Evolutionary conservation across 2,329 filamentous ascomycete species (phyloP), one percentile per base, ranked within the genome.

Genomic region (Cadophora malorum): DNA sequence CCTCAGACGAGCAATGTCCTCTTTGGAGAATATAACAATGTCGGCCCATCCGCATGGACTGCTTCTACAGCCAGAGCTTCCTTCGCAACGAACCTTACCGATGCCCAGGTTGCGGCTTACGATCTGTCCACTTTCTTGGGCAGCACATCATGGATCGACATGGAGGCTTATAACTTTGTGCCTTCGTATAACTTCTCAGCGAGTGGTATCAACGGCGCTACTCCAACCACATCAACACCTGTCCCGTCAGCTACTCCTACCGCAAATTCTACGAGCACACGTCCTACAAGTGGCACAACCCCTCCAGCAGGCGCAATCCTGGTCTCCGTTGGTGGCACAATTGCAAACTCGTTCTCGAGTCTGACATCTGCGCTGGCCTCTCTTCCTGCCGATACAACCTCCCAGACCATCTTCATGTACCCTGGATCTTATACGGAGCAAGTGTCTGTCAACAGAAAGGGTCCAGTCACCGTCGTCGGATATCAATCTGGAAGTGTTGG

Each of bases 371-470:
- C 70, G 21, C 63, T 71, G 52, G 65, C 70, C 38, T 67, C 65
- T 9, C 63, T 71, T 16, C 68, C 66, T 19, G 63, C 63, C 9
- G 68, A 68, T 52, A 60, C 64, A n/a, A 68, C 68, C 38, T 47
- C 65, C 23, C 65, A 85, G 67, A 81, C 79, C 67, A 85, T 87
- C 75, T 86, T 86, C 78, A 83, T 87, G 73, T 76, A 84, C 69
- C 77, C 81, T 47, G 85, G 85, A 5, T 86, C 82, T 50, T 87
- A 88, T 78, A 78, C 79, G 23, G 85, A 87, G 74, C 77, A 81
- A 31, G 76, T 87, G 41, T 83, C 81, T 14, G 81, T 87, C 69
- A 68, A 66, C 21, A 63, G 66, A 41, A 47, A 56, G 12, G 68
- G 68, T 12, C 55, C 68, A 31, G 56, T 71, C n/a, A 68, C 61